Evolutionary conservation across 2,329 filamentous ascomycete genomes (phyloP).

Genomic region (Microascus cirrosus): DNA sequence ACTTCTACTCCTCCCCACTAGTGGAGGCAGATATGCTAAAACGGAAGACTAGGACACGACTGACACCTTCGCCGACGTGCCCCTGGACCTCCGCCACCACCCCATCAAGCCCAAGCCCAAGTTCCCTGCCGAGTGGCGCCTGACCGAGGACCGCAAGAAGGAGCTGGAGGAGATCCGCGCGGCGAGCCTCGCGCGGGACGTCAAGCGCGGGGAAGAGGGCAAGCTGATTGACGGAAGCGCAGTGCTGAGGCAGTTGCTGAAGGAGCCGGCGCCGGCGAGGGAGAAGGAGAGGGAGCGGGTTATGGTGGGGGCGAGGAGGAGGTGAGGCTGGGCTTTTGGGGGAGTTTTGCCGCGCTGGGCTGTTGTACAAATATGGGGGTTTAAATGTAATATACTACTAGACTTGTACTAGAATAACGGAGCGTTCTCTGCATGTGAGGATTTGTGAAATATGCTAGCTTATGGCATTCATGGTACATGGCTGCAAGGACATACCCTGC

Average conservation of each 20-base stretch:
- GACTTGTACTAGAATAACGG: no score
- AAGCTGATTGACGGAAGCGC: slow-evolving; percentile 45
- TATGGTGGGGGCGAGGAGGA: slow-evolving; percentile 13
- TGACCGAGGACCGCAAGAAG: slow-evolving; percentile 58
- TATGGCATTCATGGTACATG: no score
- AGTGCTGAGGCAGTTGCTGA: neutral
- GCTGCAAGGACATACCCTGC: no score
- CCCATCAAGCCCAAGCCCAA: slow-evolving; percentile 52
- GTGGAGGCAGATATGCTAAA: neutral
- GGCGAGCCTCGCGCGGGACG: slow-evolving; percentile 40
- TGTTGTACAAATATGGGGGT: neutral
- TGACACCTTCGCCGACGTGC: slow-evolving; percentile 81
- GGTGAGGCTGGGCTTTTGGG: neutral
- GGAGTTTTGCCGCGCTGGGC: neutral
- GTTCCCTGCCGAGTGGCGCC: slow-evolving; percentile 75
- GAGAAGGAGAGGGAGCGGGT: slow-evolving; percentile 17
- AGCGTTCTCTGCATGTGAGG: no score
- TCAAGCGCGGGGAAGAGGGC: slow-evolving; percentile 39
- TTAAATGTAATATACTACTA: neutral
- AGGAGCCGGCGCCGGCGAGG: slow-evolving; percentile 9
- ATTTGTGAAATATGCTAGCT: no score
- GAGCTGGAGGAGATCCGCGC: slow-evolving; percentile 53
- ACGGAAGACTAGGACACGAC: slow-evolving; percentile 43
- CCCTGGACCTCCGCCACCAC: slow-evolving; percentile 76
- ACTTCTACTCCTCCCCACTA: neutral